A percentile compares a stretch with the other conserved stretches of the same genome.
These are phyloP conservation scores for Backusella morwellensis DNA, from an alignment of 192 early-diverging fungal genomes.

Conservation along the genomic window DNA sequence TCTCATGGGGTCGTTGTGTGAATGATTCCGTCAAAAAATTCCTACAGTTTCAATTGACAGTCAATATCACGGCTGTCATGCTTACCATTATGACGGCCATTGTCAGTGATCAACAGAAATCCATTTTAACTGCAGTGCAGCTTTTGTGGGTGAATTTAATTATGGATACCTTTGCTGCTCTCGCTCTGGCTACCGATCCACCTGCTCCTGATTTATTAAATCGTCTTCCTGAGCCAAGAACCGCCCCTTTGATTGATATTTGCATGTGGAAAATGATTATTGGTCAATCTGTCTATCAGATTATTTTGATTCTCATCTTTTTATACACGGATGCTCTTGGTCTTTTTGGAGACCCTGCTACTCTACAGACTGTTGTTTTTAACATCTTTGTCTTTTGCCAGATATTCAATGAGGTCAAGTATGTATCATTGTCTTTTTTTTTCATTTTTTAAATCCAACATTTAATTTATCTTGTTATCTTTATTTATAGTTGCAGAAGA, in stretches of 20 bases:
- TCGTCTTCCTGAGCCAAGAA: slow-evolving; percentile 76
- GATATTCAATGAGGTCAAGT: slow-evolving; percentile 89
- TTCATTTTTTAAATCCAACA: neutral
- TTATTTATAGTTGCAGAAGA: slow-evolving; percentile 55
- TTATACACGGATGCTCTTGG: slow-evolving; percentile 65
- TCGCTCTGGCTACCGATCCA: slow-evolving; percentile 95
- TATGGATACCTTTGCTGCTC: slow-evolving; percentile 98
- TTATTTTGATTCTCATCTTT: slow-evolving; percentile 71
- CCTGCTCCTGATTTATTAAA: slow-evolving; percentile 81
- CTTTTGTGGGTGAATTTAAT: slow-evolving; percentile 99
- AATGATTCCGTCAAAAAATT: slow-evolving; percentile 99
- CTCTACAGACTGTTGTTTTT: slow-evolving; percentile 80
- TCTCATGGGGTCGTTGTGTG: slow-evolving; percentile 95
- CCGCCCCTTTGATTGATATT: slow-evolving; percentile 79
- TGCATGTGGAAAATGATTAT: slow-evolving; percentile 97
- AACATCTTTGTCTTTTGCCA: slow-evolving; percentile 91
- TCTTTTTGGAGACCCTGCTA: slow-evolving; percentile 26
- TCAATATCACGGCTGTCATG: slow-evolving; percentile 89
- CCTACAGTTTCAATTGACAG: slow-evolving; percentile 97
- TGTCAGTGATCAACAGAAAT: slow-evolving; percentile 56
- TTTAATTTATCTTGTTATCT: slow-evolving; percentile 13
- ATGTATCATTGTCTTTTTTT: slow-evolving; percentile 13
- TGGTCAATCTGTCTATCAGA: slow-evolving; percentile 87
- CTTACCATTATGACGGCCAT: slow-evolving; percentile 79
- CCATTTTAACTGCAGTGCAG: slow-evolving; percentile 93